These are phyloP conservation scores for Picea sitchensis DNA, from an alignment of 75 land plant genomes.

Conservation along the genomic window DNA sequence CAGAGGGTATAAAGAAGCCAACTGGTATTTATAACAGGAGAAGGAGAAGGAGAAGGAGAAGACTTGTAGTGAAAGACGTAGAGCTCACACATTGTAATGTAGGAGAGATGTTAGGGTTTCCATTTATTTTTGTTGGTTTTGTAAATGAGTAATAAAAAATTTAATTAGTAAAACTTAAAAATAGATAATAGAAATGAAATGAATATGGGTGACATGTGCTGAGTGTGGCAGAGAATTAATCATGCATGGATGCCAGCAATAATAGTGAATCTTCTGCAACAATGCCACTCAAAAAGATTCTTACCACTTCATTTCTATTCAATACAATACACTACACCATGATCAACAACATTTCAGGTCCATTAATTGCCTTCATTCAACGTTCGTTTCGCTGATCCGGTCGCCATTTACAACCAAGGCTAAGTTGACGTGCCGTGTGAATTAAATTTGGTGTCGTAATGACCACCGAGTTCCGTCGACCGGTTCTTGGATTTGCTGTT, in stretches of 20 bases:
- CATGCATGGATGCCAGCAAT: constrained; percentile 4
- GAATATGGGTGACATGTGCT: constrained; percentile 5
- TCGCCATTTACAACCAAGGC: too few relatives aligned
- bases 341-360: too few relatives aligned
- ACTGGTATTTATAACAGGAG: constrained; percentile 1
- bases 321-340: too few relatives aligned
- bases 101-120: not conserved
- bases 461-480: too few relatives aligned
- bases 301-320: not conserved
- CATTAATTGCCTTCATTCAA: too few relatives aligned
- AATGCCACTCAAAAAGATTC: constrained; percentile 9
- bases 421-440: too few relatives aligned
- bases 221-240: constrained; percentile 3
- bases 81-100: too few relatives aligned
- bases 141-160: not conserved
- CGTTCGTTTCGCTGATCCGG: too few relatives aligned
- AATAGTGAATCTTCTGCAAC: constrained; percentile 5
- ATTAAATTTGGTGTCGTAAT: too few relatives aligned
- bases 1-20: not conserved
- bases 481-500: too few relatives aligned
- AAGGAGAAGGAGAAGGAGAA: not conserved
- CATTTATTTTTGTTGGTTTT: not conserved
- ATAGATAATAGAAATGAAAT: not conserved
- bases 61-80: too few relatives aligned
- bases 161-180: not conserved